Percentiles rank a stretch among this genome's conserved stretches.
Evolutionary conservation across 305 asterid species (phyloP).

Genomic region (Solanum hybrid): DNA sequence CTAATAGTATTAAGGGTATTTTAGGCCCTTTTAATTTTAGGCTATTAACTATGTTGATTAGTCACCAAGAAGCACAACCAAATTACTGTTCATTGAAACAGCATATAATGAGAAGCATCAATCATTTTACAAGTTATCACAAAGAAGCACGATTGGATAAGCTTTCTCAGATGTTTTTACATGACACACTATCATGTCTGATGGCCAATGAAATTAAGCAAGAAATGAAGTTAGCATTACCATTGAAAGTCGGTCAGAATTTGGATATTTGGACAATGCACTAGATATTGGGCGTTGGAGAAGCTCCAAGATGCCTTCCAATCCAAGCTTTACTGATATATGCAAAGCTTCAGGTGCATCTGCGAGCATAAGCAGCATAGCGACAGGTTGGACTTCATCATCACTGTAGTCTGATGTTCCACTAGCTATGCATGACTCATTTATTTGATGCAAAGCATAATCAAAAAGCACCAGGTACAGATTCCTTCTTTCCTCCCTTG

Average conservation of each 20-base stretch:
- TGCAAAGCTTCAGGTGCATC: conserved; percentile 97
- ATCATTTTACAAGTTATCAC: neutral
- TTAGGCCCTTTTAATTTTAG: neutral
- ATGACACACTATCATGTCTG: neutral
- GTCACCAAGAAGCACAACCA: conserved; percentile 1
- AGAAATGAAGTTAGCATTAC: conserved; percentile 35
- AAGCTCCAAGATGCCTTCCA: conserved; percentile 82
- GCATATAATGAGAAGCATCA: neutral
- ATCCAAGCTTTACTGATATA: conserved; percentile 86
- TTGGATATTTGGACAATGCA: conserved; percentile 74
- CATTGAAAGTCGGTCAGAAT: conserved; percentile 75
- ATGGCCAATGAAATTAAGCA: conserved; percentile 10
- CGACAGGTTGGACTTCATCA: conserved; percentile 92
- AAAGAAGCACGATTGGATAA: neutral
- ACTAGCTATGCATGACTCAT: conserved; percentile 59
- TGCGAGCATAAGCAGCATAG: conserved; percentile 88
- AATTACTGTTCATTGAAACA: neutral
- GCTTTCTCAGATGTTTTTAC: neutral
- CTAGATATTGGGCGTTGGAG: conserved; percentile 80
- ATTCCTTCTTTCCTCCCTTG: conserved; percentile 88
- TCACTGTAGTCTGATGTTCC: conserved; percentile 88
- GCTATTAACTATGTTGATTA: neutral
- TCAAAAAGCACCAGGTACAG: conserved; percentile 93
- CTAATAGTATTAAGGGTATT: neutral
- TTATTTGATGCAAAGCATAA: conserved; percentile 82